These are phyloP conservation scores for Echites panduratus DNA, from an alignment of 257 asterid species.

Conservation along the genomic window DNA sequence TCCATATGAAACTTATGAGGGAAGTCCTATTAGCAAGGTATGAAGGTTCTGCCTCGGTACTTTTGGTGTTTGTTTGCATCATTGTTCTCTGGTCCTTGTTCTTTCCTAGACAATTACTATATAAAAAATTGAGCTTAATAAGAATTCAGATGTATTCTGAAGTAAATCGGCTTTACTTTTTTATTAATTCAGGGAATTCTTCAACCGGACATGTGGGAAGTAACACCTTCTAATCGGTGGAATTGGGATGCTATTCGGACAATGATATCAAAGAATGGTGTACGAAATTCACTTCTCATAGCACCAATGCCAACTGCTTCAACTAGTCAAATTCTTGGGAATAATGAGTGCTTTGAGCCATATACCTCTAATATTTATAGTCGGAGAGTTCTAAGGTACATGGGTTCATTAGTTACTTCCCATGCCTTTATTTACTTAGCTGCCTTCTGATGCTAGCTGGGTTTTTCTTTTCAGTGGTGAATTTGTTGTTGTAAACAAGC, in stretches of 20 bases:
- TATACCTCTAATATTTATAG: conserved; percentile 91
- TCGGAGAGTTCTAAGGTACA: conserved; percentile 85
- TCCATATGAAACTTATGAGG: conserved; percentile 72
- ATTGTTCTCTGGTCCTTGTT: background rate
- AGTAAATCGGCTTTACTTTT: background rate
- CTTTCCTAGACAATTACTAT: background rate
- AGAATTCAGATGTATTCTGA: background rate
- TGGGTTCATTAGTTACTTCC: background rate
- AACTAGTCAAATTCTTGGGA: conserved; percentile 98
- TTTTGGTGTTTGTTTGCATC: background rate
- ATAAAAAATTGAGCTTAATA: background rate
- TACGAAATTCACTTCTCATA: conserved; percentile 84
- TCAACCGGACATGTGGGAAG: conserved; percentile 98
- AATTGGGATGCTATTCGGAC: conserved; percentile 77
- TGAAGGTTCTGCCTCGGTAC: background rate
- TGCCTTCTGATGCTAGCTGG: background rate
- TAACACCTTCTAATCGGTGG: conserved; percentile 78
- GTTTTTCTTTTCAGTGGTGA: conserved; percentile 58
- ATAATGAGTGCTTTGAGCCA: conserved; percentile 96
- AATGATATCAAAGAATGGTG: conserved; percentile 56
- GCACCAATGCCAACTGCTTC: conserved; percentile 99
- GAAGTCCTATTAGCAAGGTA: conserved; percentile 96
- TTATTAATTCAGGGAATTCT: conserved; percentile 60
- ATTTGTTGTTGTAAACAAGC: conserved; percentile 97
- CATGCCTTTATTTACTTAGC: background rate